These are phyloP conservation scores for Megacollybia marginata DNA, from an alignment of 768 basidiomycete species.

Conservation along the genomic window DNA sequence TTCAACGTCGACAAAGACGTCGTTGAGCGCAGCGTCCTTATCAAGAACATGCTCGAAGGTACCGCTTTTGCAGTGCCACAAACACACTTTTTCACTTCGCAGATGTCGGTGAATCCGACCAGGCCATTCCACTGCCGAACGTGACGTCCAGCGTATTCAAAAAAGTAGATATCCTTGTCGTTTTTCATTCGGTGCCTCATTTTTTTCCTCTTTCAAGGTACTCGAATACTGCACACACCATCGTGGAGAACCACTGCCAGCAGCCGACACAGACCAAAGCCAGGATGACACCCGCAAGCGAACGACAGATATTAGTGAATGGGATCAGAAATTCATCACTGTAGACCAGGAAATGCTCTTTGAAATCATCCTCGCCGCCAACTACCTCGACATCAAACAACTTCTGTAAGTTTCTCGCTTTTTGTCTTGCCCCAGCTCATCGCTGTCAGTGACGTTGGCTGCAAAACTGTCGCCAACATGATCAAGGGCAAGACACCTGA, in stretches of 20 bases:
- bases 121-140: constrained; percentile 91
- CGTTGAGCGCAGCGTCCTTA: constrained; percentile 90
- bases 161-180: constrained; percentile 50
- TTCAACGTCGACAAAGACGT: constrained; percentile 93
- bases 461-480: constrained; percentile 99
- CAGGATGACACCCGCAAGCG: constrained; percentile 95
- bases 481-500: constrained; percentile 99
- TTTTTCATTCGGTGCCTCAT: background rate
- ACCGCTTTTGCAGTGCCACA: constrained; percentile 9
- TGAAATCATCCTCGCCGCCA: constrained; percentile 98
- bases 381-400: constrained; percentile 99
- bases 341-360: constrained; percentile 99
- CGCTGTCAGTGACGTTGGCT: constrained; percentile 79
- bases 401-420: constrained; percentile 59
- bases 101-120: constrained; percentile 95
- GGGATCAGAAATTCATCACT: constrained; percentile 98
- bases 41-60: constrained; percentile 99
- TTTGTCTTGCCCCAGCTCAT: background rate
- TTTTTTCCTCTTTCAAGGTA: constrained; percentile 52
- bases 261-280: constrained; percentile 68
- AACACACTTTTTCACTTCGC: constrained; percentile 1
- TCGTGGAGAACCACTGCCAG: constrained; percentile 91
- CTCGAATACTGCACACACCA: constrained; percentile 99
- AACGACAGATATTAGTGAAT: constrained; percentile 97
- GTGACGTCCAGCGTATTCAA: constrained; percentile 89